Evolutionary conservation across 352 stramenopile genomes (phyloP), one percentile per base, ranked within the genome.

Genomic region (Blastocystis sp.): DNA sequence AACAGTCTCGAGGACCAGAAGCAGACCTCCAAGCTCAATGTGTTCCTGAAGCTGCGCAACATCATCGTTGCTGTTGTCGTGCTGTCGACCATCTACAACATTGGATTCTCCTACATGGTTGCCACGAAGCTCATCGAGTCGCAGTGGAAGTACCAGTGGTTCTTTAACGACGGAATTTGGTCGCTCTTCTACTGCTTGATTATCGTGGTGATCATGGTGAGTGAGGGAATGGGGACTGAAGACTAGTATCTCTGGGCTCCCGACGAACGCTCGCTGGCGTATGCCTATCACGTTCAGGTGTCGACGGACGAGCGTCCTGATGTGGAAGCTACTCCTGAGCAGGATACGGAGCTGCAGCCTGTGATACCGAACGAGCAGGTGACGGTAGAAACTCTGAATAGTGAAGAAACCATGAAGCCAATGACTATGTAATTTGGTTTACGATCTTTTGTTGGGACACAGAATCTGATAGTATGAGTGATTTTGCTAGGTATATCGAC

Each of bases 401-500:
- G 32, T 38, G 38, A 21, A 29, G 32, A 71, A 6, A 71, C 14
- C 16, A 7, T 71, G 16, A 71, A 71, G 59, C 59, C 59, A 11
- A 71, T 71, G 59, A 71, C 18, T 21, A 71, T 71, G 1, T 71
- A 71, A 48, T 44, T 64, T 21, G 16, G 7, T 9, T 64, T 64
- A 32, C 21, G 11, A 18, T 64, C 21, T 21, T 21, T 64, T 64
- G 16, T 21, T 64, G 21, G 21, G 46, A 54, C 21, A 21, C 11
- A n/a, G n/a, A n/a, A n/a, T n/a, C 9, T 54, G 46, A 54, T 21
- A 54, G 11, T 54, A 54, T 21, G 46, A 40, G 38, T 8, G 46
- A 51, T 67, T 56, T 88, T 51, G 87, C 67, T 56, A 27, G 88
- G 78, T 89, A 84, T 64, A 91, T 94, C 57, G 91, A 94, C 87